Percentiles rank a stretch among this genome's conserved stretches.
Conservation (phyloP, 371 early-diverging fungal genomes). For the Gilbertella persicaria region DNA sequence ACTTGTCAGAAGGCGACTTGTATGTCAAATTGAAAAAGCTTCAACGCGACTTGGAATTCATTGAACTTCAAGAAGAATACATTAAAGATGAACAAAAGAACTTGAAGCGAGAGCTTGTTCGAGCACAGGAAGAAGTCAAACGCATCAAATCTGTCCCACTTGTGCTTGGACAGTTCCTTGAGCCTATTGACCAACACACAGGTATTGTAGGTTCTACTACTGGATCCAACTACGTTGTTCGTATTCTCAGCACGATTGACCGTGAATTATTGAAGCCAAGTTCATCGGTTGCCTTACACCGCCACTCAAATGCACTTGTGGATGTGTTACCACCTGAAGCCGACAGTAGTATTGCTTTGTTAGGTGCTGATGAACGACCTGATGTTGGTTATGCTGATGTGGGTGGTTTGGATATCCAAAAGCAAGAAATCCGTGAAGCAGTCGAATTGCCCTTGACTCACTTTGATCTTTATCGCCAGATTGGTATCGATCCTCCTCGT, state of each 20-base stretch:
- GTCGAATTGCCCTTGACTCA: conserved; percentile 99
- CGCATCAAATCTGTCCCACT: conserved; percentile 99
- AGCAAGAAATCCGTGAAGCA: conserved; percentile 99
- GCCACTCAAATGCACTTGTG: conserved; percentile 98
- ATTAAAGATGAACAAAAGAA: conserved; percentile 99
- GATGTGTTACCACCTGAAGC: conserved; percentile 98
- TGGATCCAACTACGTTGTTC: conserved; percentile 95
- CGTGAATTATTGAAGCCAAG: conserved; percentile 98
- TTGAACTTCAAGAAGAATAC: conserved; percentile 97
- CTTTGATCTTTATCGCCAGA: conserved; percentile 99
- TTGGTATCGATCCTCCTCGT: conserved; percentile 99
- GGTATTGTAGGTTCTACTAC: conserved; percentile 98
- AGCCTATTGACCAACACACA: conserved; percentile 97
- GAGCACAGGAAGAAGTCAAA: conserved; percentile 98
- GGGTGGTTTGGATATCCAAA: conserved; percentile 99
- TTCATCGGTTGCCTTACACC: conserved; percentile 97
- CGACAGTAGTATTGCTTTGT: conserved; percentile 95
- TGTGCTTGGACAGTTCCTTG: conserved; percentile 99
- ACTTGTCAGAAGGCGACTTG: conserved; percentile 77
- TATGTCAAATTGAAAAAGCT: conserved; percentile 95
- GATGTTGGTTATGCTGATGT: conserved; percentile 98
- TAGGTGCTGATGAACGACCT: conserved; percentile 95
- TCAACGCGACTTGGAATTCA: conserved; percentile 93
- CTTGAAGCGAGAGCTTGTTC: conserved; percentile 93
- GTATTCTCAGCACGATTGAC: conserved; percentile 98